Conservation (phyloP, 768 basidiomycete species). For the Mycena galericulata region DNA sequence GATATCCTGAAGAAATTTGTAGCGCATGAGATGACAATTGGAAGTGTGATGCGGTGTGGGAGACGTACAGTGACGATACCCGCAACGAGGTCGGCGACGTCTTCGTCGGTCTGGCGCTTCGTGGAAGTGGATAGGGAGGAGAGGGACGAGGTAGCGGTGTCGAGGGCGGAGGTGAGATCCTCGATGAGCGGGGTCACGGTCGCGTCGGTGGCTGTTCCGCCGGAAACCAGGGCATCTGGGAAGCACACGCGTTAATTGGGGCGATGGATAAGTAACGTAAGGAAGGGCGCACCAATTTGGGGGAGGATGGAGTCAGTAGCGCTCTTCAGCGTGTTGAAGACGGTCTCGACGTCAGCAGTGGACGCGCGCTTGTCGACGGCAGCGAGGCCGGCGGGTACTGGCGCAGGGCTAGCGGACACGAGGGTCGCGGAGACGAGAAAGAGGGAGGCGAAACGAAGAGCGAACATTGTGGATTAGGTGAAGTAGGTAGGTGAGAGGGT, state of each 20-base stretch:
- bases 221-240: conserved; percentile 20
- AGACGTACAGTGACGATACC: conserved; percentile 39
- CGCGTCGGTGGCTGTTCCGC: conserved; percentile 35
- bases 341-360: conserved; percentile 36
- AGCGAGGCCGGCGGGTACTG: conserved; percentile 7
- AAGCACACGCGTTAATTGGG: neutral
- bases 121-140: conserved; percentile 22
- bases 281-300: conserved; percentile 37
- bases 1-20: too few species aligned
- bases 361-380: conserved; percentile 24
- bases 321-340: conserved; percentile 37
- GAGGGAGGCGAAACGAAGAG: conserved; percentile 27
- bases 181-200: conserved; percentile 39
- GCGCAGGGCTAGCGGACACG: conserved; percentile 24
- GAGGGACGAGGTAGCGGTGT: conserved; percentile 38
- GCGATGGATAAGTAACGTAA: too few species aligned
- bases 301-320: conserved; percentile 36
- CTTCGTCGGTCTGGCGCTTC: conserved; percentile 42
- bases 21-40: too few species aligned
- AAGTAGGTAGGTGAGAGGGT: neutral
- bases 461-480: conserved; percentile 27
- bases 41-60: too few species aligned
- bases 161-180: conserved; percentile 37
- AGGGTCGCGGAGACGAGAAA: conserved; percentile 27
- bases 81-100: conserved; percentile 42